Base-by-base conservation (phyloP, 2,329 filamentous ascomycete genomes). In the Exophiala alcalophila region DNA sequence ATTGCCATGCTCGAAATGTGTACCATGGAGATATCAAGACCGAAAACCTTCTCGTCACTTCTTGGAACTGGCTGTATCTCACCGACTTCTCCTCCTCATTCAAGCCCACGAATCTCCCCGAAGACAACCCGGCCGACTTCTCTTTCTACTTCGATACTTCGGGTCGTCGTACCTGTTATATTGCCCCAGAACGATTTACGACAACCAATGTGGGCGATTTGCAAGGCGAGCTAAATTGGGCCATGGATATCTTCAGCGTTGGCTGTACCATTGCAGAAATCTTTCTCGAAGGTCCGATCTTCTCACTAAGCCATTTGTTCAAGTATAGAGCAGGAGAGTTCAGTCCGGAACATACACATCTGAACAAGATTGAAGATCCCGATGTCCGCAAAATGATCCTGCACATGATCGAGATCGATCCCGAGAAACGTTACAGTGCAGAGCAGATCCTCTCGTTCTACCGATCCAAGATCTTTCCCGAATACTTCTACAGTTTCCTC, bases 11-110 rank as follows among this genome's bases (percentile, higher is more conserved):
- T 19, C 78, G 84, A 32, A 86, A 94, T 57, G 76, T 98, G 37
- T 97, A 90, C 62, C 92, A 98, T 62, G 94, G 92, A 44, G 94
- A 98, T 61, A 97, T 98, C 71, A 98, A 98, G 72, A 92, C 91
- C 1, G 91, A 98, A 65, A 98, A 98, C 59, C 81, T 94, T 24
- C 72, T 98, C 33, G 91, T 98, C 36, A 98, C 92, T 0, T 97
- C 92, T 5, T 98, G 92, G 92, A 96, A 97, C 68, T 98, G 94
- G 92, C 76, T 98, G 2, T 98, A 97, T 62, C 76, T 98, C 25
- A 84, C 90, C n/a, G 92, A 98, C 64, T 98, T 97, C 63, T 95
- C 91, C 3, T 89, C 91, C 0, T 84, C 86, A 0, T 97, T 94
- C 70, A 98, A 98, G 61, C 92, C 90, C 8, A 86, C 90, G 4